Evolutionary conservation across 495 filamentous ascomycete genomes (phyloP).

Genomic region (Penicillium tannophilum): DNA sequence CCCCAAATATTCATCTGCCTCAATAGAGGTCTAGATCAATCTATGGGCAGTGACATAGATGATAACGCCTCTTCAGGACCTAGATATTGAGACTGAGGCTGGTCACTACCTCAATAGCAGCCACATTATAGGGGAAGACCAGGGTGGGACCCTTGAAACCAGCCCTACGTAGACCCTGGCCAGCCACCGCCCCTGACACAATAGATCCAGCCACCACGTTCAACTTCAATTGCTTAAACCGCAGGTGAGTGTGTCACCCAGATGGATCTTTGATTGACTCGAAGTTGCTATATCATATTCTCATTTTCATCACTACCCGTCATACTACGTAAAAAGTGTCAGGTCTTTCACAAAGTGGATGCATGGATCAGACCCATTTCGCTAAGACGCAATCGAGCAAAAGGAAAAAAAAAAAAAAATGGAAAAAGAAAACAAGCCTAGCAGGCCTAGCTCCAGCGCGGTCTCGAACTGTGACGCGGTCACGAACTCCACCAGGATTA

Average conservation of each 20-base stretch:
- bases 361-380: not conserved
- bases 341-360: conserved; percentile 1
- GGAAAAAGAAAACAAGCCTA: not conserved
- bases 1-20: too few species aligned
- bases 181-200: not conserved
- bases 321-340: not conserved
- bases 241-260: not conserved
- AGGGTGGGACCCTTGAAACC: not conserved
- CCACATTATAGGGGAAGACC: not conserved
- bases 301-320: not conserved
- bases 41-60: too few species aligned
- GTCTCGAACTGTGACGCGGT: conserved; percentile 4
- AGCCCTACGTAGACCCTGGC: conserved; percentile 1
- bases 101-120: not conserved
- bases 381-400: not conserved
- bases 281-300: not conserved
- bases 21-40: too few species aligned
- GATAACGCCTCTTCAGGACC: not conserved
- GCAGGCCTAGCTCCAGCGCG: not conserved
- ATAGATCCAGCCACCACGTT: not conserved
- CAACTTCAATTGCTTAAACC: not conserved
- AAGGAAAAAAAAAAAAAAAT: not conserved
- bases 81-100: too few species aligned
- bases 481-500: not conserved
- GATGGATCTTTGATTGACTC: not conserved